These are phyloP conservation scores for Jasminum sambac DNA, from an alignment of 257 asterid genomes.

Conservation along the genomic window DNA sequence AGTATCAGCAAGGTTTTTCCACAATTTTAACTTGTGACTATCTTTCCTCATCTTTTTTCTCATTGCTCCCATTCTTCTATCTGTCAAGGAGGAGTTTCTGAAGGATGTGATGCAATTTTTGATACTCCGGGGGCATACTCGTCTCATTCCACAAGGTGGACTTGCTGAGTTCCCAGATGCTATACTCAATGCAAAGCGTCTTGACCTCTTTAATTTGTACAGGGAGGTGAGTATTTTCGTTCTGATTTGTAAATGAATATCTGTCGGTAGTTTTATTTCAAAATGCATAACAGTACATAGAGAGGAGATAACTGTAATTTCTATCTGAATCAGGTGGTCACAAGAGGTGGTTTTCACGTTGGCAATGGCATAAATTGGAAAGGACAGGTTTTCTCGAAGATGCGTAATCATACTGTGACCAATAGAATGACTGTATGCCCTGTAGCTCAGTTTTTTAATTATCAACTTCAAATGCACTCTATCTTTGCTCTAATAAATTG, in stretches of 20 bases:
- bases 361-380: conserved; percentile 99
- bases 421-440: conserved; percentile 88
- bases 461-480: background rate
- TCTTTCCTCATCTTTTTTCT: conserved; percentile 1
- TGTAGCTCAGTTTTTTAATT: conserved; percentile 13
- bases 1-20: background rate
- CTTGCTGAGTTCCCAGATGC: conserved; percentile 97
- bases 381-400: conserved; percentile 98
- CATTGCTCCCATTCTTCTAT: conserved; percentile 9
- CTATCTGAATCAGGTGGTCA: conserved; percentile 65
- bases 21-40: background rate
- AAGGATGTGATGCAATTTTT: conserved; percentile 98
- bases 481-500: background rate
- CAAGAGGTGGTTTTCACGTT: conserved; percentile 98
- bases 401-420: conserved; percentile 96
- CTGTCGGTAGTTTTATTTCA: conserved; percentile 5
- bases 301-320: conserved; percentile 9
- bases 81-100: conserved; percentile 78
- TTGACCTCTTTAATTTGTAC: conserved; percentile 92
- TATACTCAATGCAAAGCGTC: conserved; percentile 97
- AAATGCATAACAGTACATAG: background rate
- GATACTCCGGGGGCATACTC: conserved; percentile 92
- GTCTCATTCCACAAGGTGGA: conserved; percentile 99
- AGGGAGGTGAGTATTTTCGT: conserved; percentile 69
- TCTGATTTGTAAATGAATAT: conserved; percentile 1